Base-by-base conservation (phyloP, 1,284 basidiomycete genomes). In the Vanrija sp. region DNA sequence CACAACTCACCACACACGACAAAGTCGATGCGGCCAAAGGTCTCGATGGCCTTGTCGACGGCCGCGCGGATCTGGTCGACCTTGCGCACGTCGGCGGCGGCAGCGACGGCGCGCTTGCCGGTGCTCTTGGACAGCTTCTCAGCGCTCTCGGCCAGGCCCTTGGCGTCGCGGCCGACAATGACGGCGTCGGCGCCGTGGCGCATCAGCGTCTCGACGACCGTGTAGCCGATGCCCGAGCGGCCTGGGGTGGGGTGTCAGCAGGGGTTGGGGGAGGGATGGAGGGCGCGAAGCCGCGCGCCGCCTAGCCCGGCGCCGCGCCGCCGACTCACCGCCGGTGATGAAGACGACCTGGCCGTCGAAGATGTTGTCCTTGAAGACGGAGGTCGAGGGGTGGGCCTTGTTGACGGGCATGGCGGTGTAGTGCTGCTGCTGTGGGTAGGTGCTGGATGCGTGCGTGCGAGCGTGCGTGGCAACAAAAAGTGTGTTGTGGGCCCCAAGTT, bases 11-110 rank as follows among this genome's bases (percentile, higher is more conserved):
- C 92, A 68, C 91, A 92, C 54, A 97, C 90, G 53, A 97, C 94
- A 75, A 90, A 95, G 79, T 98, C 94, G 64, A 98, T 92, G 60
- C 82, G 80, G 1, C 94, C 94, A 72, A 89, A 95, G 62, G 80
- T 80, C 57, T 86, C 83, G 23, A 93, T 81, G 0, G 89, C 84
- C 71, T 84, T 82, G 40, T 83, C 78, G 18, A 91, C 93, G 3
- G 94, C 94, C 8, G 82, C 82, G 62, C 84, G 81, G 46, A 98
- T 74, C 39, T 86, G 81, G 38, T 85, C 82, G 0, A 88, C 84
- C 44, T 89, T 80, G 47, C 94, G 81, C 14, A 98, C 95, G 69
- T 98, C 95, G 0, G 84, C 92, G 54, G 87, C 83, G 14, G 83
- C 80, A 5, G 89, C 80, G 16, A 97, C 69, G 67, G 93, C 97